These are phyloP conservation scores for Triadica sebifera DNA, from an alignment of 345 rosid genomes.

Conservation along the genomic window DNA sequence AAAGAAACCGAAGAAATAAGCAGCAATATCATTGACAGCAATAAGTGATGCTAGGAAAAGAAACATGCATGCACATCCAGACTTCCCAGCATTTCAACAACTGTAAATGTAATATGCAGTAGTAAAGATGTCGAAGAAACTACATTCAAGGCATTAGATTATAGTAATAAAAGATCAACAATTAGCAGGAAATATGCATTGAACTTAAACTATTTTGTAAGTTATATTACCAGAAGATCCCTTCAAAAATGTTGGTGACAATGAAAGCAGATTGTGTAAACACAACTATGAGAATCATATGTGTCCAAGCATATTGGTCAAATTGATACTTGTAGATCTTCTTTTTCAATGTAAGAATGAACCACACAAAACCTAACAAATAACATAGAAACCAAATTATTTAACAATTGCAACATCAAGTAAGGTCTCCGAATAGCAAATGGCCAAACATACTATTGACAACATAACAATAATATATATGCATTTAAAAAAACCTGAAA, in stretches of 20 bases:
- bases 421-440: no score
- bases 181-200: not conserved
- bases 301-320: conserved; percentile 98
- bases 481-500: no score
- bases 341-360: conserved; percentile 87
- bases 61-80: conserved; percentile 51
- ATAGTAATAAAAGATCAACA: not conserved
- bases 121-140: conserved; percentile 23
- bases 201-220: not conserved
- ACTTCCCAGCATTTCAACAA: not conserved
- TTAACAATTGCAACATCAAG: not conserved
- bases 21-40: conserved; percentile 78
- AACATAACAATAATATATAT: no score
- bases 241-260: conserved; percentile 90
- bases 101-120: conserved; percentile 34
- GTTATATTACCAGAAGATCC: conserved; percentile 79
- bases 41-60: conserved; percentile 94
- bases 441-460: no score
- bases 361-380: conserved; percentile 85
- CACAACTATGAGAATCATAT: conserved; percentile 90
- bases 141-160: not conserved
- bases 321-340: conserved; percentile 98
- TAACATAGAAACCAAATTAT: not conserved
- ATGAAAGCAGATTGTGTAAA: conserved; percentile 90
- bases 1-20: conserved; percentile 91